phyloP scores from a whole-genome alignment of 2,329 filamentous ascomycete species.

The Hypomyces rosellus region DNA sequence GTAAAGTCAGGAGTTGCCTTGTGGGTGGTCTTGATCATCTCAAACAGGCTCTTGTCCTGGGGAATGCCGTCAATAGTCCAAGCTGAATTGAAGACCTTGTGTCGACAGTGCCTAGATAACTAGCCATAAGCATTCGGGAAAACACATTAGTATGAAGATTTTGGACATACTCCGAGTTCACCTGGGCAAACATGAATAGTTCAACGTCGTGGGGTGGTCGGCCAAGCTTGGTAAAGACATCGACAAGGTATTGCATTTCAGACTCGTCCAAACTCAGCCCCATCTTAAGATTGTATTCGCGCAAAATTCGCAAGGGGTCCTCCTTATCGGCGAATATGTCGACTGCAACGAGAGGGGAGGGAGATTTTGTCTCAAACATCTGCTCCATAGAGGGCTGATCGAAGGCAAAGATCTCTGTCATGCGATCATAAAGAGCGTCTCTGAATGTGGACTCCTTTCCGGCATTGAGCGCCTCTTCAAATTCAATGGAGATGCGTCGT shows the following conservation, averaged over 20 bases:
- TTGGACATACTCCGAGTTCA: constrained; percentile 70
- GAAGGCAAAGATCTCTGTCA: constrained; percentile 78
- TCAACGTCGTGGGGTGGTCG: constrained; percentile 80
- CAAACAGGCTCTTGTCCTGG: constrained; percentile 78
- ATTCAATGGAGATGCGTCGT: constrained; percentile 64
- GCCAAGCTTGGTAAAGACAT: constrained; percentile 40
- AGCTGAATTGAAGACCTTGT: constrained; percentile 92
- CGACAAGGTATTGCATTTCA: constrained; percentile 92
- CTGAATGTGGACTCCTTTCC: constrained; percentile 50
- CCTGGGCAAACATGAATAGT: constrained; percentile 98
- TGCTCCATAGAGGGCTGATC: constrained; percentile 60
- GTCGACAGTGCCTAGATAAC: constrained; percentile 54
- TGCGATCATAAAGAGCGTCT: constrained; percentile 81
- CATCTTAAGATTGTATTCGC: constrained; percentile 75
- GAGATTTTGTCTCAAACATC: constrained; percentile 70
- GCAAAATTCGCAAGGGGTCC: constrained; percentile 64
- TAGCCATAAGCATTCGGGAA: constrained; percentile 2
- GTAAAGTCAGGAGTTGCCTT: constrained; percentile 72
- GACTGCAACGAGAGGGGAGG: constrained; percentile 63
- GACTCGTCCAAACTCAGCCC: constrained; percentile 81
- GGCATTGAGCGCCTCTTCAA: constrained; percentile 39
- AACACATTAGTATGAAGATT: neutral
- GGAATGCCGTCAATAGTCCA: constrained; percentile 88
- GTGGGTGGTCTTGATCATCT: constrained; percentile 96
- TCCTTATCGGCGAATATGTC: constrained; percentile 61